These are phyloP conservation scores for Cladosporium halotolerans DNA, from an alignment of 2,329 filamentous ascomycete species.

Conservation along the genomic window DNA sequence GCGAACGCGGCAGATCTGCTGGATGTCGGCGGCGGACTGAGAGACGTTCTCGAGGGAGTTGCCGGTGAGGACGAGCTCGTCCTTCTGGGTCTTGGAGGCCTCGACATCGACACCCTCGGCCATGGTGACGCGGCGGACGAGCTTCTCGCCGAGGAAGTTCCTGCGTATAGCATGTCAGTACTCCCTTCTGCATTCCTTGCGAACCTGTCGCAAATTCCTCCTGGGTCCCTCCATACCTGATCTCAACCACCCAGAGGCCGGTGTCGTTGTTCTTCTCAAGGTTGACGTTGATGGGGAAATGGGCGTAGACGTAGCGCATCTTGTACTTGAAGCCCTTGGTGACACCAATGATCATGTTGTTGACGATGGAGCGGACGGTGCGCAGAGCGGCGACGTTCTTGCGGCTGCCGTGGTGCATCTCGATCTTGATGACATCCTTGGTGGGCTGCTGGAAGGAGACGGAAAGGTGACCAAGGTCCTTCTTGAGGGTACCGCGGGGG, in stretches of 20 bases:
- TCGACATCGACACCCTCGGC: slow-evolving; percentile 84
- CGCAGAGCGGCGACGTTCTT: slow-evolving; percentile 98
- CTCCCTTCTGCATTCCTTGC: neutral
- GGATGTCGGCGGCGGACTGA: slow-evolving; percentile 97
- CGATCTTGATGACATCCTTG: slow-evolving; percentile 85
- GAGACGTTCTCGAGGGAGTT: slow-evolving; percentile 98
- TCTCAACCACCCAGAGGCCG: slow-evolving; percentile 85
- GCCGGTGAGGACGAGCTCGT: slow-evolving; percentile 86
- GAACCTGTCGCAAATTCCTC: neutral
- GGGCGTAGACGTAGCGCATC: slow-evolving; percentile 99
- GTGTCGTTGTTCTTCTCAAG: slow-evolving; percentile 93
- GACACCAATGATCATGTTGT: slow-evolving; percentile 97
- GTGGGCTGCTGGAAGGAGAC: slow-evolving; percentile 89
- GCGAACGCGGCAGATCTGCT: slow-evolving; percentile 98
- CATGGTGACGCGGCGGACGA: slow-evolving; percentile 87
- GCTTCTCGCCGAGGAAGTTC: slow-evolving; percentile 99
- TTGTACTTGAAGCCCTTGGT: slow-evolving; percentile 99
- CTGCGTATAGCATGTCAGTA: slow-evolving; percentile 39
- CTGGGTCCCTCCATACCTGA: slow-evolving; percentile 55
- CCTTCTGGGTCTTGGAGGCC: slow-evolving; percentile 89
- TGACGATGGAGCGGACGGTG: slow-evolving; percentile 95
- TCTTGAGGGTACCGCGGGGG: slow-evolving; percentile 91
- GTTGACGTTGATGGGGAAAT: slow-evolving; percentile 99
- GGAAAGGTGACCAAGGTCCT: slow-evolving; percentile 93
- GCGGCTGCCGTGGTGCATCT: slow-evolving; percentile 96